Percentiles rank a stretch among this genome's conserved stretches.
Conservation (phyloP, 768 basidiomycete species). For the Mycena vitilis region DNA sequence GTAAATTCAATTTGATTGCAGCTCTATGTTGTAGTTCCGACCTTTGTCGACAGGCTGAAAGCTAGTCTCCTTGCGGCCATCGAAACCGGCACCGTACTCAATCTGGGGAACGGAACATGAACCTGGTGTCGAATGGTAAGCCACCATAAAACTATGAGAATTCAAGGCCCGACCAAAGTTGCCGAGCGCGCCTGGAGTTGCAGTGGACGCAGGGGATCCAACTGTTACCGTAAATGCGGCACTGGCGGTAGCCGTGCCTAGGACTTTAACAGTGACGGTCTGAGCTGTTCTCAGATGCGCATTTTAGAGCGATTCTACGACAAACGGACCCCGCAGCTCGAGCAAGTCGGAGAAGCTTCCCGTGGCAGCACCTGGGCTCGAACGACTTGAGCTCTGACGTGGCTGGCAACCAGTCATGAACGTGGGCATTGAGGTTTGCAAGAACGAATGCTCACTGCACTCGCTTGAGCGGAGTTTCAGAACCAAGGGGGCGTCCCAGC, state of each 20-base stretch:
- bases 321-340: constrained; percentile 15
- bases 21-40: constrained; percentile 32
- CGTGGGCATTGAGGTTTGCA: no score
- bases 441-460: constrained; percentile 4
- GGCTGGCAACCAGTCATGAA: background rate
- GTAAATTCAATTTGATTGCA: background rate
- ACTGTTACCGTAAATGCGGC: constrained; percentile 20
- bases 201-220: constrained; percentile 9
- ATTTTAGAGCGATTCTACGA: background rate
- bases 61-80: constrained; percentile 63
- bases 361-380: constrained; percentile 15
- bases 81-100: constrained; percentile 66
- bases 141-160: background rate
- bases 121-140: constrained; percentile 8
- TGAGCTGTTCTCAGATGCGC: constrained; percentile 2
- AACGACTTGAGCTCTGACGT: constrained; percentile 6
- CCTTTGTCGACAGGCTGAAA: constrained; percentile 64
- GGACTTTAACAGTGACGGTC: constrained; percentile 21
- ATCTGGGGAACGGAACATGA: constrained; percentile 65
- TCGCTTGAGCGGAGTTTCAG: background rate
- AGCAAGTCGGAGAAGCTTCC: constrained; percentile 4
- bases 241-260: constrained; percentile 23
- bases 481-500: constrained; percentile 9
- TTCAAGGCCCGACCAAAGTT: constrained; percentile 12
- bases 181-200: constrained; percentile 10